Conservation (phyloP, 441 rosid species). For the Flueggea neowawraea region DNA sequence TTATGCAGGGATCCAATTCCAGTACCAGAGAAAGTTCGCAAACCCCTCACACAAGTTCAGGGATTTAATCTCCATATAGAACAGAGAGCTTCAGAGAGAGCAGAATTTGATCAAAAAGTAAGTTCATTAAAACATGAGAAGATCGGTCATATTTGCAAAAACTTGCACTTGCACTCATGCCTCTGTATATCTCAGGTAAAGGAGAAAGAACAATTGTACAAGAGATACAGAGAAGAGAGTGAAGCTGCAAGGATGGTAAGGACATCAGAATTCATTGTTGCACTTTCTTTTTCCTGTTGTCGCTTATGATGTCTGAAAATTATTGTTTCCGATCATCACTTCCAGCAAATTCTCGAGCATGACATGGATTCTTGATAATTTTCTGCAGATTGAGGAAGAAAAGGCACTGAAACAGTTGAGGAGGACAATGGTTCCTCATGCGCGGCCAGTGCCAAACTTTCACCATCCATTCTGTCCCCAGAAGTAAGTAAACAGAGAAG, state of each 20-base stretch:
- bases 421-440: slow-evolving; percentile 88
- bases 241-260: slow-evolving; percentile 83
- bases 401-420: slow-evolving; percentile 86
- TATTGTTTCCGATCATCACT: background rate
- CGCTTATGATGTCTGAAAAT: background rate
- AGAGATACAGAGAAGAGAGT: slow-evolving; percentile 92
- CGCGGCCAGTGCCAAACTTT: slow-evolving; percentile 92
- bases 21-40: slow-evolving; percentile 79
- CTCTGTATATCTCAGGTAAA: slow-evolving; percentile 49
- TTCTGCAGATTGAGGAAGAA: slow-evolving; percentile 76
- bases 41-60: slow-evolving; percentile 82
- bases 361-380: no score
- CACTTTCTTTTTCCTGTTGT: background rate
- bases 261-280: background rate
- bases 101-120: slow-evolving; percentile 93
- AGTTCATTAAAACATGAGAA: background rate
- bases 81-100: slow-evolving; percentile 71
- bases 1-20: slow-evolving; percentile 84
- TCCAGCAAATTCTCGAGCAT: background rate
- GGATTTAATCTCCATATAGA: slow-evolving; percentile 72
- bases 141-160: background rate
- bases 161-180: background rate
- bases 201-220: slow-evolving; percentile 80
- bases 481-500: slow-evolving; percentile 38
- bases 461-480: slow-evolving; percentile 83